phyloP scores from a whole-genome alignment of 1,139 yeast species.

The Candida mesenterica region DNA sequence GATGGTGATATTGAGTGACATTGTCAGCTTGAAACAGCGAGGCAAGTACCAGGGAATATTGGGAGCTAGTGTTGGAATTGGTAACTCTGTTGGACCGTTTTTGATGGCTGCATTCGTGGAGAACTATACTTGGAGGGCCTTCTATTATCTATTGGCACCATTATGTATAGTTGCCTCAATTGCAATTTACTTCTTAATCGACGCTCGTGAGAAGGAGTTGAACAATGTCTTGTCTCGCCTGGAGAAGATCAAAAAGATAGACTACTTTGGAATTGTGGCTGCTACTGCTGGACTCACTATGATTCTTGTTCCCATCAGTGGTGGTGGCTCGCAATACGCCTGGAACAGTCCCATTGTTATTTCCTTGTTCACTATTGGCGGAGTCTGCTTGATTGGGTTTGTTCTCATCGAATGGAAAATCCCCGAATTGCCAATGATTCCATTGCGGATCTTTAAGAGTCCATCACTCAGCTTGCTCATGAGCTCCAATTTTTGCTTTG shows the following conservation, averaged over 20 bases:
- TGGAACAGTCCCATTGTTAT: constrained; percentile 55
- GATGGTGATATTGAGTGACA: constrained; percentile 45
- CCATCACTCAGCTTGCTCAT: constrained; percentile 42
- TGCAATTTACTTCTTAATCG: constrained; percentile 25
- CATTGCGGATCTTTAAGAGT: constrained; percentile 44
- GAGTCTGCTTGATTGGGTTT: constrained; percentile 37
- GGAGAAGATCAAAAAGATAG: constrained; percentile 42
- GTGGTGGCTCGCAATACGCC: constrained; percentile 50
- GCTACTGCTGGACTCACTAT: constrained; percentile 45
- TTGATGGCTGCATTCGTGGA: constrained; percentile 52
- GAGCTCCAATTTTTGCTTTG: constrained; percentile 46
- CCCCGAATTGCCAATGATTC: constrained; percentile 55
- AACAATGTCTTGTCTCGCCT: constrained; percentile 23
- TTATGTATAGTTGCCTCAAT: constrained; percentile 30
- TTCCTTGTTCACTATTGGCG: constrained; percentile 46
- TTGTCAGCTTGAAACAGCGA: constrained; percentile 40
- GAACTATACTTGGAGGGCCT: constrained; percentile 48
- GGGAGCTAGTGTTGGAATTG: constrained; percentile 51
- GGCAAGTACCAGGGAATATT: constrained; percentile 48
- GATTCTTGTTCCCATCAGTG: constrained; percentile 48
- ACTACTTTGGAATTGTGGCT: constrained; percentile 48
- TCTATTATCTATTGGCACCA: constrained; percentile 48
- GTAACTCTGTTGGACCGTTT: constrained; percentile 57
- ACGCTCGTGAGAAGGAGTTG: constrained; percentile 23
- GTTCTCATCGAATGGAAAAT: constrained; percentile 48